Base-by-base conservation (phyloP, 208 protist genomes). In the Leishmania mexicana region DNA sequence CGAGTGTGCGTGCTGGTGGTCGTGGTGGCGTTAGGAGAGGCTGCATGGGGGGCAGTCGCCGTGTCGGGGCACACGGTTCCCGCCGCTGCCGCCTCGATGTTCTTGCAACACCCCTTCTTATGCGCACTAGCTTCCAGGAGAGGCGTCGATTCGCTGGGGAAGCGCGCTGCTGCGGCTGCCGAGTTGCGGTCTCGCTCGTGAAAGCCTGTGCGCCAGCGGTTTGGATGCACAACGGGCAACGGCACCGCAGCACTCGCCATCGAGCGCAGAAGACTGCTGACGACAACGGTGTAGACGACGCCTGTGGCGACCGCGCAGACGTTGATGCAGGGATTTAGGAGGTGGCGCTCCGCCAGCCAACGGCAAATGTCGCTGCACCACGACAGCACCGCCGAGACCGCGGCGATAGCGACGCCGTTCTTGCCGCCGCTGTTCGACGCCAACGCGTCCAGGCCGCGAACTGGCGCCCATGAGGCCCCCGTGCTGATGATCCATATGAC, bases 211-310 rank as follows among this genome's bases (percentile, higher is more conserved):
- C 57, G 75, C 82, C 79, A 86, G 45, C 73, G 82, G 8, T 31
- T 70, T 1, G 79, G 82, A 78, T 85, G 82, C 71, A 77, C 57
- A 8, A 85, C 74, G 24, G 82, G 86, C 68, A 89, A 81, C 71
- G 42, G 81, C 75, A 87, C 84, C 17, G 84, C 87, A 1, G 79
- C 83, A 47, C 88, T 90, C 40, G 81, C 81, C 38, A 90, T 83
- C 40, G 81, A 71, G 67, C 87, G 87, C 35, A 90, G 64, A 57
- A 90, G 76, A 74, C 83, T 87, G 42, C 78, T 88, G 35, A 82
- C 79, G 47, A 85, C 73, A 42, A 84, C 47, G 64, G 81, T 85
- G 65, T 88, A 82, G 40, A 84, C 67, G 58, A 76, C 60, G 6
- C 84, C 87, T 2, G 87, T 88, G 31, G 73, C 73, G 72, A 74